Base-by-base conservation (phyloP, 2,329 filamentous ascomycete species). In the Fusarium aywerte region DNA sequence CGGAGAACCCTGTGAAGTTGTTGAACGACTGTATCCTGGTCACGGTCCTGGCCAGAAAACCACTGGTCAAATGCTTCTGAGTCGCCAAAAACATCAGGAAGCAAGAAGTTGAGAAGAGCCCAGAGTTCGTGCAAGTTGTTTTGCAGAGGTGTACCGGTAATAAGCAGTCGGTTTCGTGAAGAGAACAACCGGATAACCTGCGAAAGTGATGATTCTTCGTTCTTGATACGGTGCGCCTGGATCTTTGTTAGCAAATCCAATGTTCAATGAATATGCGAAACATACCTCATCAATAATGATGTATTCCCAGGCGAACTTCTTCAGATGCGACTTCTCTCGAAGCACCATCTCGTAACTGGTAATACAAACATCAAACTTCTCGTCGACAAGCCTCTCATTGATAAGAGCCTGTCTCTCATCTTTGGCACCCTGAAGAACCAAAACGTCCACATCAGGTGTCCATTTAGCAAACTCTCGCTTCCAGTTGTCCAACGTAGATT, bases 271-370 rank as follows among this genome's bases (percentile, higher is more conserved):
- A 23, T 12, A 13, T 12, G 2, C 33, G 7, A 40, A 40, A 39
- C 70, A 38, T 70, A 79, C 78, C 72, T 99, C 96, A 74, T 99
- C 96, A 68, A 99, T 97, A 71, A 99, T 97, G 79, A 99, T 99
- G 80, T 99, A 99, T 78, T 99, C 95, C 96, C 96, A 99, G 0
- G 96, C 94, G 77, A 99, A 97, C 79, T 98, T 98, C 82, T 96
- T 97, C 70, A 99, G 80, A 71, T 97, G 93, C 2, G 92, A 85
- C 82, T 99, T 98, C 77, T 99, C 96, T 58, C 96, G 89, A 13
- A 99, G 84, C 61, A 99, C 93, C 95, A 99, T 98, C 79, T 99
- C 96, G 81, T 99, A 99, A 78, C 94, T 97, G 15, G 96, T 99
- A 76, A 99, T 92, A 81, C 95, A 97, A 18, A 98, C 95, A 74